Percentiles rank a stretch among this genome's conserved stretches.
Evolutionary conservation across 257 asterid genomes (phyloP).

Genomic region (Penstemon barbatus): DNA sequence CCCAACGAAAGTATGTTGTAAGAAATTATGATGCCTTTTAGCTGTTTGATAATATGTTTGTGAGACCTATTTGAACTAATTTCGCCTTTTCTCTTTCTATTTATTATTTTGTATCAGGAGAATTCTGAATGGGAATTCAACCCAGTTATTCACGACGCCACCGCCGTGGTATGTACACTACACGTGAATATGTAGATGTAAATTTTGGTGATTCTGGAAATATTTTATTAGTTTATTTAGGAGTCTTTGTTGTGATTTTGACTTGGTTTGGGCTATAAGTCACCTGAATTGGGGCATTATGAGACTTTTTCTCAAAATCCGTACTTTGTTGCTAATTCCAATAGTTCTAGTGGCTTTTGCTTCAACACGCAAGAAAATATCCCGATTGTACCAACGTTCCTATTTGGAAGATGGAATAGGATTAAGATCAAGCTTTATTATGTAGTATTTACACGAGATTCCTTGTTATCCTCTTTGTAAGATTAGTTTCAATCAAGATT

Average conservation of each 20-base stretch:
- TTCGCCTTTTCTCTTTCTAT: not conserved
- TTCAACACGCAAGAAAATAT: no score
- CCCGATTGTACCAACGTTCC: no score
- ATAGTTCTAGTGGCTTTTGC: no score
- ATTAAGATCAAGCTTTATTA: no score
- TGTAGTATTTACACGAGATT: no score
- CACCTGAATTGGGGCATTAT: not conserved
- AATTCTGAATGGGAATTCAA: constrained; percentile 63
- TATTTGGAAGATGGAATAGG: no score
- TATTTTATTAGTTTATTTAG: not conserved
- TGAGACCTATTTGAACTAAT: constrained; percentile 5
- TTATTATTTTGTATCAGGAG: constrained; percentile 33
- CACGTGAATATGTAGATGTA: not conserved
- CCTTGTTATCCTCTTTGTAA: no score
- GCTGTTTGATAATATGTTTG: constrained; percentile 33
- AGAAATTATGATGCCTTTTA: not conserved
- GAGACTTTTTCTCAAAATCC: not conserved
- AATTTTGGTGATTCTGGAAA: not conserved
- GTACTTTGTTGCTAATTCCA: no score
- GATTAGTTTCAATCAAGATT: no score
- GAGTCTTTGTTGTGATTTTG: not conserved
- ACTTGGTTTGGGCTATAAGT: not conserved
- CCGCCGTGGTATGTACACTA: constrained; percentile 59
- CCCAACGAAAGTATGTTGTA: constrained; percentile 37
- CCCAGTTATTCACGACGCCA: constrained; percentile 63